A percentile compares a stretch with the other conserved stretches of the same genome.
phyloP scores from a whole-genome alignment of 805 yeast genomes.

The Starmerella etchellsii region DNA sequence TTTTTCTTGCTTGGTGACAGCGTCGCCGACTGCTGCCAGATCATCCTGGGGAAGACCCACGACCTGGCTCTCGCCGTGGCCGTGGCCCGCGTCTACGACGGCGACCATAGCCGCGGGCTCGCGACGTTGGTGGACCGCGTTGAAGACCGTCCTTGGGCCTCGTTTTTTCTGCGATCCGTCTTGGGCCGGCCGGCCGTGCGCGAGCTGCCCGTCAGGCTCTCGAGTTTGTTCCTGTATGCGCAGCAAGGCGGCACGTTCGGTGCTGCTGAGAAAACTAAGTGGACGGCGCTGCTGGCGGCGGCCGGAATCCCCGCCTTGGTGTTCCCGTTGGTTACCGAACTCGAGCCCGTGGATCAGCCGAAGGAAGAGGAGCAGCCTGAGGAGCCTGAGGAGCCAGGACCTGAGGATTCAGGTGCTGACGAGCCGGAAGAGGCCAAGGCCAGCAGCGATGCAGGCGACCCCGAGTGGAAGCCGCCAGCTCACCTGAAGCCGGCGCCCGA shows the following conservation, averaged over 20 bases:
- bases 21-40: constrained; percentile 63
- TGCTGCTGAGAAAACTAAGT: background rate
- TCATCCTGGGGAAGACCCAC: constrained; percentile 49
- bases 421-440: background rate
- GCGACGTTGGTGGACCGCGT: background rate
- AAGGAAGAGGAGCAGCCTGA: too few relatives aligned
- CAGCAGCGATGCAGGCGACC: constrained; percentile 14
- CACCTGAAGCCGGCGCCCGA: constrained; percentile 34
- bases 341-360: background rate
- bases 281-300: background rate
- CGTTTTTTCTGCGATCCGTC: background rate
- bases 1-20: constrained; percentile 73
- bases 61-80: constrained; percentile 69
- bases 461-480: constrained; percentile 34
- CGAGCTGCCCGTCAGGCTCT: background rate
- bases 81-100: constrained; percentile 64
- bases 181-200: background rate
- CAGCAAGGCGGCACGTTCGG: constrained; percentile 4
- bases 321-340: background rate
- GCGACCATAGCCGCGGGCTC: constrained; percentile 37
- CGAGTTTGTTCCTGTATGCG: background rate
- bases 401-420: background rate
- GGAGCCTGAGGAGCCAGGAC: background rate
- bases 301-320: background rate
- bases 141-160: background rate